Percentiles rank a stretch among this genome's conserved stretches.
Conservation (phyloP, 371 early-diverging fungal genomes). For the Circinella minor region DNA sequence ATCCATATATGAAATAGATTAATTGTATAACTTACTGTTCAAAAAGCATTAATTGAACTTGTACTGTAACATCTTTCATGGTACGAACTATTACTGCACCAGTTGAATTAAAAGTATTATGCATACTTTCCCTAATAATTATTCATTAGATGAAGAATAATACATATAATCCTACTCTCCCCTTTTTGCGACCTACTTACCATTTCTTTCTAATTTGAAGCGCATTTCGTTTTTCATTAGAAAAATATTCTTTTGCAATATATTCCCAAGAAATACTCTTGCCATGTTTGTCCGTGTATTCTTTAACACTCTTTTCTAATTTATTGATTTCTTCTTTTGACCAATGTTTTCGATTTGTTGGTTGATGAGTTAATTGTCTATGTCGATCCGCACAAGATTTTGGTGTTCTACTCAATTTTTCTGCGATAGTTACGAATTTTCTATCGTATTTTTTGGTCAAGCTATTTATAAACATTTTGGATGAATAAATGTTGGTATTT, state of each 20-base stretch:
- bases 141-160: neutral
- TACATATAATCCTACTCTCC: neutral
- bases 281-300: neutral
- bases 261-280: neutral
- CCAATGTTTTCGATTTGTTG: neutral
- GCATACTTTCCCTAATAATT: neutral
- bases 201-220: neutral
- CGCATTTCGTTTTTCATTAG: neutral
- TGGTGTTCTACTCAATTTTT: slow-evolving; percentile 5
- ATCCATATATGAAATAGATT: too few species aligned
- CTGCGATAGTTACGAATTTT: neutral
- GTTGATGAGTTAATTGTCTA: neutral
- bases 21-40: neutral
- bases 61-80: neutral
- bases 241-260: neutral
- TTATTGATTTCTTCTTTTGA: slow-evolving; percentile 7
- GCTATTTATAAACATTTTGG: neutral
- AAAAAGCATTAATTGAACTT: neutral
- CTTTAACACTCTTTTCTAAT: neutral
- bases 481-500: neutral
- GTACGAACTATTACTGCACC: neutral
- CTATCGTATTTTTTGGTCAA: neutral
- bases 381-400: neutral
- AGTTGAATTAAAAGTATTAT: neutral
- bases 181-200: neutral